Evolutionary conservation across 1,139 yeast genomes (phyloP), one percentile per base, ranked within the genome.

Genomic region (Yamadazyma sp.): DNA sequence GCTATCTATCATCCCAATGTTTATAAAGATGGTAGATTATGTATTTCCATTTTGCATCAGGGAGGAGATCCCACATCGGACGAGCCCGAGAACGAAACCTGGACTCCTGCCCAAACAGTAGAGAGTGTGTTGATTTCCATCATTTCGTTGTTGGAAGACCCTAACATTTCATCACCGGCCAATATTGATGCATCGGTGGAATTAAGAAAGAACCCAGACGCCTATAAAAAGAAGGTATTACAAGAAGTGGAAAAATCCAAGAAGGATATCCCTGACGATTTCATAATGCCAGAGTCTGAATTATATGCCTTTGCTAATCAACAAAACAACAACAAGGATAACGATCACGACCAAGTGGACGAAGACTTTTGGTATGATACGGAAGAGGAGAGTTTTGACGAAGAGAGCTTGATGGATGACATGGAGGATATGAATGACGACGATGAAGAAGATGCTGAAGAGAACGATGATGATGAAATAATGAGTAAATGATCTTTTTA

Each of bases 71-170:
- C 87, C 25, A 84, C 92, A 37, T 77, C 86, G 31, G 96, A 88
- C 51, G 96, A 89, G 59, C 95, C 90, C 4, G 96, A 88, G 53
- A 82, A 84, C 43, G 97, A 86, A 61, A 86, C 90, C 17, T 90
- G 97, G 97, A 80, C 92, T 31, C 97, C 97, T 0, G 97, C 95
- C 3, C 97, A 90, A 65, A 84, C 95, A 11, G 97, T 88, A 8
- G 97, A 90, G 62, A 75, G 87, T 29, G 96, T 90, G 9, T 76
- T 90, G 54, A 85, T 90, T 44, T 86, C 95, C 34, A 90, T 90
- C 51, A 86, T 90, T 27, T 87, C 96, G 5, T 73, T 90, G 42
- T 74, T 90, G 53, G 95, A 89, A 56, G 97, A 90, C 62, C 97
- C 97, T 39, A 90, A 90, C 62, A 87, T 84, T 38, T 79, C 82